Evolutionary conservation across 2,329 filamentous ascomycete species (phyloP), one percentile per base, ranked within the genome.

Genomic region (Teratosphaeriaceae sp.): DNA sequence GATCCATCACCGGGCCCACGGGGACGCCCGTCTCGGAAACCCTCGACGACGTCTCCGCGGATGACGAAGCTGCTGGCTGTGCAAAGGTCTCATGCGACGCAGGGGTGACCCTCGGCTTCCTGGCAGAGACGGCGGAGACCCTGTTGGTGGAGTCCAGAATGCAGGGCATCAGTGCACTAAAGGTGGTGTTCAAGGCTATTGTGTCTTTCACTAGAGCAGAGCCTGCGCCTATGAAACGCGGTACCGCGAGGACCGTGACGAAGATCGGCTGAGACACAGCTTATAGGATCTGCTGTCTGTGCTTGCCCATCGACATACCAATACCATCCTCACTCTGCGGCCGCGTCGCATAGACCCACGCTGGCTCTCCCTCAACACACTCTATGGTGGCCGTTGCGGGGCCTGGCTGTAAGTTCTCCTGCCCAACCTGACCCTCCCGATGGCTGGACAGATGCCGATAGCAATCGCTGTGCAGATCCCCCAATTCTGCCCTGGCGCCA

Each of bases 21-120:
- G 29, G 13, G 18, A 16, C 15, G 22, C 23, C 43, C 9, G 36
- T 31, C 22, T 8, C 23, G 23, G 26, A 39, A 15, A 26, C 2
- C 18, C 3, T 8, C 13, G 21, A 40, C 15, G 35, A 26, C 5
- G 27, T n/a, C 38, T n/a, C 21, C 35, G 8, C 19, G 19, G 22
- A 8, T 26, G 12, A 18, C 38, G 6, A 18, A 43, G 16, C 37
- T 38, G n/a, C 11, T 22, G 5, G 35, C 36, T 44, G 43, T 37
- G 52, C 53, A 6, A 59, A 58, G 40, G 37, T 59, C 11, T 48
- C 48, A 20, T 57, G 56, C 45, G 52, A 59, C 35, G 48, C 54
- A 4, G 58, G 56, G 18, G 55, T 59, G 35, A 57, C 51, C 1
- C 47, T 60, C 4, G 58, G 53, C 5, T 58, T 58, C 34, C 41